A percentile compares a stretch with the other conserved stretches of the same genome.
phyloP scores from a whole-genome alignment of 208 protist genomes.

The Acanthamoeba lenticulata region DNA sequence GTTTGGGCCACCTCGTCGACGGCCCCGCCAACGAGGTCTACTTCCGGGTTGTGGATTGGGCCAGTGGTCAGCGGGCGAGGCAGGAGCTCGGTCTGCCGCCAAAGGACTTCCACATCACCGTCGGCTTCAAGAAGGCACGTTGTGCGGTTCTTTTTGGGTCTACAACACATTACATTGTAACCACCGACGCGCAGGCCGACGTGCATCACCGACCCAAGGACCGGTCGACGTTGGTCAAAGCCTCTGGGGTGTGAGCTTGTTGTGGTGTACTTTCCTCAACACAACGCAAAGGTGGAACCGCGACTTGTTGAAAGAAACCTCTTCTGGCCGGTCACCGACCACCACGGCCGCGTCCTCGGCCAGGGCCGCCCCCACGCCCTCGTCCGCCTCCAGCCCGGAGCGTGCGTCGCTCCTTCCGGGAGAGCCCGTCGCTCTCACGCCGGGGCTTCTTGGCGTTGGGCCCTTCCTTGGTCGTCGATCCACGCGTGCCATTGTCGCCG shows the following conservation, averaged over 20 bases:
- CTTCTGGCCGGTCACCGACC: no score
- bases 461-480: neutral
- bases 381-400: neutral
- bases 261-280: no score
- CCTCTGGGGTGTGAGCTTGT: no score
- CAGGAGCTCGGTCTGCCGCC: neutral
- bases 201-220: neutral
- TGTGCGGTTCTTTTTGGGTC: no score
- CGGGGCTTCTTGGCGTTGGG: no score
- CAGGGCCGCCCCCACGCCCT: neutral
- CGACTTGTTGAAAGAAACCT: neutral
- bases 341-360: neutral
- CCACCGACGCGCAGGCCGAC: no score
- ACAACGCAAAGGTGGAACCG: no score
- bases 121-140: slow-evolving; percentile 4
- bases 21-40: neutral
- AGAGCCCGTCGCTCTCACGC: neutral
- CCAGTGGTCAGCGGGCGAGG: neutral
- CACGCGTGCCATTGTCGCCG: neutral
- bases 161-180: no score
- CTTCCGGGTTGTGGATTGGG: slow-evolving; percentile 23
- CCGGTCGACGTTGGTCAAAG: neutral
- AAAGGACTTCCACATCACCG: slow-evolving; percentile 46
- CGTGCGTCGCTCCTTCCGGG: neutral
- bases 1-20: neutral